Evolutionary conservation across 768 basidiomycete genomes (phyloP).

Genomic region (Suillus variegatus): DNA sequence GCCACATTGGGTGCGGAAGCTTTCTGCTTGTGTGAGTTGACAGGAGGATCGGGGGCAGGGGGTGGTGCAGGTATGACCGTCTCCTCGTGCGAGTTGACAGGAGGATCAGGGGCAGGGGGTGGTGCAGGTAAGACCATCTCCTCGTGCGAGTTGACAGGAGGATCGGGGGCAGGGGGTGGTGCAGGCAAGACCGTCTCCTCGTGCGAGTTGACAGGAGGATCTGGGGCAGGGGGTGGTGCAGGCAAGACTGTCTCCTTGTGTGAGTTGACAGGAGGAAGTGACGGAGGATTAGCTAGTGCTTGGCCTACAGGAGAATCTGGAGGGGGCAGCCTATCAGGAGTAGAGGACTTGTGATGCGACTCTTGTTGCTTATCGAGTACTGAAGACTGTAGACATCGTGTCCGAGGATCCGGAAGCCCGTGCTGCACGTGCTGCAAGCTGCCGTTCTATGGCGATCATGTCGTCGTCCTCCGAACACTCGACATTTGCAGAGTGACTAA

Average conservation of each 20-base stretch:
- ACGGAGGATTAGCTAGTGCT: not conserved
- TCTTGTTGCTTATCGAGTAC: not conserved
- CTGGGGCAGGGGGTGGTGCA: no score
- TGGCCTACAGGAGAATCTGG: not conserved
- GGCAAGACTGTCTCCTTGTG: no score
- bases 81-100: not conserved
- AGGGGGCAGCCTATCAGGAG: not conserved
- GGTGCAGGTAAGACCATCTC: not conserved
- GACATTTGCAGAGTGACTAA: not conserved
- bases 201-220: no score
- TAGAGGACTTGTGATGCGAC: not conserved
- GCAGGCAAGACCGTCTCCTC: not conserved
- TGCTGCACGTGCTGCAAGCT: not conserved
- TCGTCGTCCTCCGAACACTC: not conserved
- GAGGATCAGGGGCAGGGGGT: not conserved
- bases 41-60: no score
- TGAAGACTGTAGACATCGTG: not conserved
- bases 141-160: not conserved
- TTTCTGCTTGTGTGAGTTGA: no score
- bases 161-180: not conserved
- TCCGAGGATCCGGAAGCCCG: not conserved
- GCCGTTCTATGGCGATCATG: not conserved
- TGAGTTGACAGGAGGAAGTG: no score
- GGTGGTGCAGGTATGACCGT: not conserved
- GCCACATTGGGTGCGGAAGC: no score